Evolutionary conservation across 805 yeast genomes (phyloP), one percentile per base, ranked within the genome.

Genomic region (Candida adriatica): DNA sequence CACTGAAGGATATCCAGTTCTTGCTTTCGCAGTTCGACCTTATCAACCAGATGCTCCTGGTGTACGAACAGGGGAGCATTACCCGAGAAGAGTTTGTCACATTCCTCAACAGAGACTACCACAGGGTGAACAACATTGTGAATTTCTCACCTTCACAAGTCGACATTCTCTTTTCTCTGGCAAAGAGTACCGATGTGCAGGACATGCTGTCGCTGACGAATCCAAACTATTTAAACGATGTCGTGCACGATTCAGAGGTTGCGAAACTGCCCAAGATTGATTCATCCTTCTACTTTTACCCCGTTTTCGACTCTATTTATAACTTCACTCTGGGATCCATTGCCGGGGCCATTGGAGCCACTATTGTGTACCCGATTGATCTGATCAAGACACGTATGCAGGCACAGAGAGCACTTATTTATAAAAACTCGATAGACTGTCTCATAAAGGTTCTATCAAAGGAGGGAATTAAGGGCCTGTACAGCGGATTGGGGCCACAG

Each of bases 301-400:
- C 82, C 45, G 77, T 90, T 30, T 85, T 90, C 41, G 94, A 84
- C 52, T 84, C 95, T 7, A 68, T 79, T 34, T 85, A 88, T 60
- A 86, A 94, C 37, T 90, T 90, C 58, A 62, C 82, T 18, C 65
- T 90, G 37, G 98, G 98, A 13, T 86, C 96, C 4, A 70, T 88
- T 30, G 97, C 98, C 19, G 98, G 98, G 37, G 92, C 96, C 47
- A 77, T 90, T 58, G 98, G 98, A 41, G 96, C 98, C n/a, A 85
- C 96, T 6, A 84, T 82, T 11, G 98, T 90, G 26, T 90, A 90
- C 56, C 98, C 98, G 19, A 92, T 92, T 45, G 98, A 90, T 61
- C 67, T 92, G 55, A 87, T 90, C 43, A 90, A 90, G 62, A 90
- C 98, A 5, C 75, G 97, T 58, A 86, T 90, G 94, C 98, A 90